phyloP scores from a whole-genome alignment of 257 asterid species.

The Verbascum thapsus region DNA sequence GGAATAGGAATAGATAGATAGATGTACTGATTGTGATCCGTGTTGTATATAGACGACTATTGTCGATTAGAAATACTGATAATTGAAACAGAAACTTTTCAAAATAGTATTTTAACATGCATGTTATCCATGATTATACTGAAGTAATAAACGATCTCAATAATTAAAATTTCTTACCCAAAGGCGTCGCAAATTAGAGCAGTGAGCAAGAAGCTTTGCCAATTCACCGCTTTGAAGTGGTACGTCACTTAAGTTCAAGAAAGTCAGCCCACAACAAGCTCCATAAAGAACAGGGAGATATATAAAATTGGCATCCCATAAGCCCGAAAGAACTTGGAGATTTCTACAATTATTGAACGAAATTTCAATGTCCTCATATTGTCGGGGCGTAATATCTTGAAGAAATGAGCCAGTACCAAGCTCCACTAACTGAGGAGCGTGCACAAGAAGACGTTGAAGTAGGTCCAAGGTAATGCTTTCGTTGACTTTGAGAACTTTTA shows the following conservation, averaged over 20 bases:
- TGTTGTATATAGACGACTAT: neutral
- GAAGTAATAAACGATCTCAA: constrained; percentile 16
- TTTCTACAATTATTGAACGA: constrained; percentile 54
- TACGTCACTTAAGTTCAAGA: constrained; percentile 66
- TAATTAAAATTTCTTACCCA: constrained; percentile 67
- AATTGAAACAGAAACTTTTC: neutral
- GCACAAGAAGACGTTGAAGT: constrained; percentile 60
- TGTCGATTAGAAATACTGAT: neutral
- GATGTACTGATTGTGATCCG: too few relatives aligned
- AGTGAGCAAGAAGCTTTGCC: constrained; percentile 57
- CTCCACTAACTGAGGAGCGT: constrained; percentile 57
- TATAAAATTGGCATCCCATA: constrained; percentile 55
- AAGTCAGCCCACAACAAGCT: constrained; percentile 65
- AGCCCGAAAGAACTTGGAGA: constrained; percentile 67
- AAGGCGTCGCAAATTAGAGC: constrained; percentile 76
- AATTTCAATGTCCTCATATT: constrained; percentile 49
- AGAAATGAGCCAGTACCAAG: constrained; percentile 81
- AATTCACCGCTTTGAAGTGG: constrained; percentile 65
- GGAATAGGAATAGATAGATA: too few relatives aligned
- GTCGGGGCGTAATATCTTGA: constrained; percentile 59
- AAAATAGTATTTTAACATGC: too few relatives aligned
- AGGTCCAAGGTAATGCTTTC: constrained; percentile 57
- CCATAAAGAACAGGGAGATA: constrained; percentile 69
- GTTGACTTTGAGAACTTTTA: constrained; percentile 72
- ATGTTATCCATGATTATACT: too few relatives aligned